phyloP scores from a whole-genome alignment of 2,329 filamentous ascomycete genomes.

The Diaporthe caulivora region DNA sequence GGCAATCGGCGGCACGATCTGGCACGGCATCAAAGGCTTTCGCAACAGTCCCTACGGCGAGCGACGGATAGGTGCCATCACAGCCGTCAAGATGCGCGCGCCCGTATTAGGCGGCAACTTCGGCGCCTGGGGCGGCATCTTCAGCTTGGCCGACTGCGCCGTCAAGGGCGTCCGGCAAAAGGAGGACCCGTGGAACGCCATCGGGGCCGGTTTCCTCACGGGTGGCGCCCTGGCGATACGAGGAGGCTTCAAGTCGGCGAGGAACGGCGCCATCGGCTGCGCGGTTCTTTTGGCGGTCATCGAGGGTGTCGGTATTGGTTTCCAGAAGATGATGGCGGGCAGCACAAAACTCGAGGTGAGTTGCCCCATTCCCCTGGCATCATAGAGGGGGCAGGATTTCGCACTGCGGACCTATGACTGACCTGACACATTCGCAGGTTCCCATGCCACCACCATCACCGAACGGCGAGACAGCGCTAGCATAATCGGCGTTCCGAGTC shows the following conservation, averaged over 20 bases:
- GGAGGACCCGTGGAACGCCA: slow-evolving; percentile 98
- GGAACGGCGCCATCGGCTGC: slow-evolving; percentile 97
- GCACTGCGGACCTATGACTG: too few species aligned
- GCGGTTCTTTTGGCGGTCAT: slow-evolving; percentile 95
- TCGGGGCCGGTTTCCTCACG: slow-evolving; percentile 97
- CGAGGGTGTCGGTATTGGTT: slow-evolving; percentile 95
- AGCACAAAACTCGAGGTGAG: slow-evolving; percentile 84
- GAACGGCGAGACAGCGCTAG: slow-evolving; percentile 8
- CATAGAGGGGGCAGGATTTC: not conserved
- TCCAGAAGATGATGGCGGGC: slow-evolving; percentile 93
- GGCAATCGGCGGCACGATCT: slow-evolving; percentile 85
- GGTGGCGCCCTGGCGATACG: slow-evolving; percentile 91
- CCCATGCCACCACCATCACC: slow-evolving; percentile 26
- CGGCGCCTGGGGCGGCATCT: slow-evolving; percentile 96
- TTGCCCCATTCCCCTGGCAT: slow-evolving; percentile 18
- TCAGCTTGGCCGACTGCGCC: slow-evolving; percentile 96
- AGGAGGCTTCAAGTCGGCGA: slow-evolving; percentile 90
- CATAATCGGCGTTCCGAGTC: slow-evolving; percentile 12
- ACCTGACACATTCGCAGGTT: not conserved
- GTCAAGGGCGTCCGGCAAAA: slow-evolving; percentile 95
- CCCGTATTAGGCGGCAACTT: slow-evolving; percentile 98
- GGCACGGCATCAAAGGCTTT: slow-evolving; percentile 97
- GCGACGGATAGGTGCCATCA: slow-evolving; percentile 93
- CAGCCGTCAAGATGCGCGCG: slow-evolving; percentile 96
- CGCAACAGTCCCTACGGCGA: slow-evolving; percentile 92